Percentiles rank a stretch among this genome's conserved stretches.
Conservation (phyloP, 352 stramenopile genomes). For the Phytophthora pisi region DNA sequence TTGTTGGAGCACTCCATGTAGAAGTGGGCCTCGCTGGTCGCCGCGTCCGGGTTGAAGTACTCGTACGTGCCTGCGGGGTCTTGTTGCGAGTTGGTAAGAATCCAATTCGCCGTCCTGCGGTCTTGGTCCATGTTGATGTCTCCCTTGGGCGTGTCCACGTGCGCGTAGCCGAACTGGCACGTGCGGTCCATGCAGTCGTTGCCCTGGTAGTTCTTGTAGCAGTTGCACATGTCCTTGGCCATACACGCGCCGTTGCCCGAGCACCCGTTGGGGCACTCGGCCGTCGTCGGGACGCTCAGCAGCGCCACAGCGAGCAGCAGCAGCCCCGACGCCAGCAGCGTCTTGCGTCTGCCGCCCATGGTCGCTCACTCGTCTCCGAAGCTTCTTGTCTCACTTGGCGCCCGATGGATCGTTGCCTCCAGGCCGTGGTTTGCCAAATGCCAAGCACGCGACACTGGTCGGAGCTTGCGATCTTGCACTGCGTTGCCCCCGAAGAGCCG, state of each 20-base stretch:
- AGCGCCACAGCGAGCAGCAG: constrained; percentile 33
- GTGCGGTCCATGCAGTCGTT: constrained; percentile 85
- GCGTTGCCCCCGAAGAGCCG: constrained; percentile 18
- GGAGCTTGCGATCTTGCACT: constrained; percentile 25
- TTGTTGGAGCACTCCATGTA: constrained; percentile 96
- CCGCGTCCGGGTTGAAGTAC: constrained; percentile 64
- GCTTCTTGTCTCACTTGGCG: background rate
- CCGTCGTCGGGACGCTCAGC: constrained; percentile 24
- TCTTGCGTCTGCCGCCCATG: constrained; percentile 29
- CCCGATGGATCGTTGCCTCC: constrained; percentile 7
- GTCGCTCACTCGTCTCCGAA: constrained; percentile 3
- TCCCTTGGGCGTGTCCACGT: constrained; percentile 92
- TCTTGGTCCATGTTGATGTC: constrained; percentile 91
- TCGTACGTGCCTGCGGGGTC: constrained; percentile 71
- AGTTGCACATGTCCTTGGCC: constrained; percentile 82
- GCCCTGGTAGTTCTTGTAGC: constrained; percentile 86
- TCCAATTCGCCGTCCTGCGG: constrained; percentile 38
- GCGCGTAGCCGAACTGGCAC: constrained; percentile 86
- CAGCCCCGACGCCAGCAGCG: constrained; percentile 17
- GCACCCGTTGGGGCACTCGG: constrained; percentile 84
- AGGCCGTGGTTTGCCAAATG: constrained; percentile 38
- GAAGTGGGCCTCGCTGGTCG: constrained; percentile 75
- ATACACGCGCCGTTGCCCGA: constrained; percentile 83
- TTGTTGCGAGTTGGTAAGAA: constrained; percentile 79
- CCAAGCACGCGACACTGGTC: background rate